Conservation (phyloP, 2,329 filamentous ascomycete species). For the Pestalotiopsis sp. region DNA sequence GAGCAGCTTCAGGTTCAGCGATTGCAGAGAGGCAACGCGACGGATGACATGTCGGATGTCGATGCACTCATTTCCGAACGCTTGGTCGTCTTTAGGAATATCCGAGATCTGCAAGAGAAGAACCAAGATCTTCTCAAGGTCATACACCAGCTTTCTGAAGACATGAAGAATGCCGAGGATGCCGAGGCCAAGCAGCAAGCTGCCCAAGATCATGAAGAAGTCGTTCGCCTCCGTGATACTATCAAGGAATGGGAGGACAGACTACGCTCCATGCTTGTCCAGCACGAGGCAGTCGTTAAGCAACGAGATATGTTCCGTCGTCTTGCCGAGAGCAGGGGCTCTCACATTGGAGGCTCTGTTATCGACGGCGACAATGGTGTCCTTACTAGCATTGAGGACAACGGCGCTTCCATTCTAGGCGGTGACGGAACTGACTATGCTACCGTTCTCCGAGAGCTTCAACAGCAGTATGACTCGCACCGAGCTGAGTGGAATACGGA, state of each 20-base stretch:
- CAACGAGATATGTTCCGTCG: slow-evolving; percentile 98
- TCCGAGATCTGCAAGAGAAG: slow-evolving; percentile 83
- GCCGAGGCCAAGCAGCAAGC: slow-evolving; percentile 66
- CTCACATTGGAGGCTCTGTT: slow-evolving; percentile 64
- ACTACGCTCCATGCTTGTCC: slow-evolving; percentile 77
- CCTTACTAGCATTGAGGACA: slow-evolving; percentile 62
- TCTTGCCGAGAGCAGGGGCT: slow-evolving; percentile 76
- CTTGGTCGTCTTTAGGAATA: slow-evolving; percentile 85
- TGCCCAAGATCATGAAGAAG: slow-evolving; percentile 68
- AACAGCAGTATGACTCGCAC: slow-evolving; percentile 87
- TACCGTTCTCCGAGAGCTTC: slow-evolving; percentile 82
- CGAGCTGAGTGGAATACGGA: slow-evolving; percentile 84
- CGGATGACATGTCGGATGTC: slow-evolving; percentile 80
- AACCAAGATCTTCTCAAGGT: slow-evolving; percentile 84
- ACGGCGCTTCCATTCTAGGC: slow-evolving; percentile 57
- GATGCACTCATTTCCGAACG: slow-evolving; percentile 88
- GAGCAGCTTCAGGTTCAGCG: slow-evolving; percentile 78
- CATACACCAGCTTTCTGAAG: slow-evolving; percentile 81
- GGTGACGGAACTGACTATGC: slow-evolving; percentile 68
- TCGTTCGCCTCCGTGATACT: slow-evolving; percentile 73
- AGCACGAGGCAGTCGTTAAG: slow-evolving; percentile 90
- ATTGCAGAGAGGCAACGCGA: slow-evolving; percentile 70
- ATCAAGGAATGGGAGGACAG: slow-evolving; percentile 81
- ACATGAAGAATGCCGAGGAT: slow-evolving; percentile 91
- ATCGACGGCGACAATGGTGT: slow-evolving; percentile 67